These are phyloP conservation scores for Fusarium cyanostomum DNA, from an alignment of 2,329 filamentous ascomycete species.

Conservation along the genomic window DNA sequence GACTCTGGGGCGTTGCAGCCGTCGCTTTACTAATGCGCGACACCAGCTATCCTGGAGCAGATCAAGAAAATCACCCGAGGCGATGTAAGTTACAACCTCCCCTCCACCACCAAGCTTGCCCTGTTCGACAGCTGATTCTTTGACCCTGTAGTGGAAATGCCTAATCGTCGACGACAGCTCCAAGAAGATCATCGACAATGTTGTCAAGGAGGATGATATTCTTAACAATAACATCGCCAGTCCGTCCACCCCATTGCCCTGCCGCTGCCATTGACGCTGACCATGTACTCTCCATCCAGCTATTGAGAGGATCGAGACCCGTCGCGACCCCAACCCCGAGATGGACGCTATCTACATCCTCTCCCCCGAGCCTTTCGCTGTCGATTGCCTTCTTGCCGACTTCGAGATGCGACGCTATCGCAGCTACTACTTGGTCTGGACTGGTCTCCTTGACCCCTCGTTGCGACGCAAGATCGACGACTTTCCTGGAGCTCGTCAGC, in stretches of 20 bases:
- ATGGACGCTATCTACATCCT: slow-evolving; percentile 97
- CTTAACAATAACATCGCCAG: slow-evolving; percentile 96
- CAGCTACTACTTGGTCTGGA: slow-evolving; percentile 86
- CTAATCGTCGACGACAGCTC: slow-evolving; percentile 87
- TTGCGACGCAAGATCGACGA: slow-evolving; percentile 79
- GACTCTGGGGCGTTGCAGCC: neutral
- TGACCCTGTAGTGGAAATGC: slow-evolving; percentile 84
- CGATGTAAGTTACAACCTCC: slow-evolving; percentile 68
- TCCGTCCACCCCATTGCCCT: slow-evolving; percentile 57
- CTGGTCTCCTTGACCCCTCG: slow-evolving; percentile 73
- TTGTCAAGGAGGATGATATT: slow-evolving; percentile 94
- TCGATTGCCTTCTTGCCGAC: slow-evolving; percentile 94
- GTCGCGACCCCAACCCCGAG: slow-evolving; percentile 80
- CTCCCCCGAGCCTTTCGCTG: slow-evolving; percentile 84
- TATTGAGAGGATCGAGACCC: slow-evolving; percentile 92
- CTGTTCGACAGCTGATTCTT: slow-evolving; percentile 13
- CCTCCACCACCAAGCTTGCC: neutral
- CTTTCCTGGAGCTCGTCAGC: slow-evolving; percentile 72
- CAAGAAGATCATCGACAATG: slow-evolving; percentile 88
- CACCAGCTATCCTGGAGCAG: slow-evolving; percentile 50
- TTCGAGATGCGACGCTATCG: slow-evolving; percentile 86
- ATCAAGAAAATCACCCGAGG: slow-evolving; percentile 82
- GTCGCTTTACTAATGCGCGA: slow-evolving; percentile 30
- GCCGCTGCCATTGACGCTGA: slow-evolving; percentile 24
- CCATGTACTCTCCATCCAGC: slow-evolving; percentile 62